Base-by-base conservation (phyloP, 371 early-diverging fungal species). In the Coemansia sp. region DNA sequence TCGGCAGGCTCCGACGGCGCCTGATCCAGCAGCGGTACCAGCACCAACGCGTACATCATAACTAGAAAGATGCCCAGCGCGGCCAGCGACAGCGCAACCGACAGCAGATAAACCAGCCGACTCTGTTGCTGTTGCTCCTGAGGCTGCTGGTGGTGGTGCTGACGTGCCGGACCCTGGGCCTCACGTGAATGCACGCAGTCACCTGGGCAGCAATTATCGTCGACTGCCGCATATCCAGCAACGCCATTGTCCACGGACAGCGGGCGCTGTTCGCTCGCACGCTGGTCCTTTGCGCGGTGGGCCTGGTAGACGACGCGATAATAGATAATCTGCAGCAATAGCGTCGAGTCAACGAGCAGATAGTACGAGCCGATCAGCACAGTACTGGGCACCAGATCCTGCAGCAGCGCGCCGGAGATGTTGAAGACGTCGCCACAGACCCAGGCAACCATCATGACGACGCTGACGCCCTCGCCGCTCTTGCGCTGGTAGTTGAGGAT, bases 401-500 rank as follows among this genome's bases (percentile, higher is more conserved):
- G 79, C 69, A 76, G 58, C 20, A 74, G 31, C 4, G 69, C 72
- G 12, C 79, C 79, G 16, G 64, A 35, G 38, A 78, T 78, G 42
- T 78, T 79, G 61, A 78, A 66, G 3, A 78, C 38, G 52, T 78
- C 79, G 55, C 77, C 79, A 34, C 60, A 43, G 40, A 78, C 76
- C 69, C 79, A 79, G 26, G 78, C 74, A 9, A 63, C 26, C 56
- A 69, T 70, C 79, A 78, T 78, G 12, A 30, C 45, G 20, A 78
- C 52, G 40, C 69, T 78, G 30, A 78, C 64, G 38, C 77, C 77
- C 51, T 78, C 79, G 63, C 79, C 78, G 60, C 71, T 71, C 61
- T 69, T 72, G 52, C 75, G 68, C 55, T 35, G 49, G 65, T 78
- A 78, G 75, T 78, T 78, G 26, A 72, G 52, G 47, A 41, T 53